Base-by-base conservation (phyloP, 345 rosid genomes). In the Combretum micranthum region DNA sequence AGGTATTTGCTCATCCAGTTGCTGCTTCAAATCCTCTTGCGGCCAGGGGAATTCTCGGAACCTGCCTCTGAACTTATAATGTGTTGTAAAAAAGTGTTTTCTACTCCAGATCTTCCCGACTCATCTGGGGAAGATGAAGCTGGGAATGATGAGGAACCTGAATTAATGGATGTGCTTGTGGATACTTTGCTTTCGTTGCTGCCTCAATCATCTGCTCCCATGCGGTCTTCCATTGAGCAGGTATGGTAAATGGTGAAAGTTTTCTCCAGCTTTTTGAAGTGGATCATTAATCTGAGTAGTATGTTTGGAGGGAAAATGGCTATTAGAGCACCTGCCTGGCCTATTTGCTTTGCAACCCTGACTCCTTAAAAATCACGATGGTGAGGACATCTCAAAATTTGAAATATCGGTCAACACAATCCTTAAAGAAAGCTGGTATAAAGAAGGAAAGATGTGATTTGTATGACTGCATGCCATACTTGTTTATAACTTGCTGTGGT, bases 221-320 rank as follows among this genome's bases (percentile, higher is more conserved):
- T 87, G 78, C 86, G 95, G 56, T 78, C 88, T 74, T 85, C 88
- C 53, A 80, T 87, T 59, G 96, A 94, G 73, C 92, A 90, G 90
- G 97, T 94, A 20, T 53, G 74, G 66, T 47, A 25, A 17, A 54
- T 51, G 16, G 22, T 39, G 46, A 32, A 19, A 45, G 47, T 21
- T 9, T 52, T 16, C 15, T 21, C n/a, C n/a, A n/a, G n/a, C n/a
- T n/a, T n/a, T n/a, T n/a, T n/a, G n/a, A n/a, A n/a, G n/a, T n/a
- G n/a, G n/a, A n/a, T n/a, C n/a, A n/a, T n/a, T n/a, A n/a, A n/a
- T n/a, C n/a, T n/a, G n/a, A n/a, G n/a, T n/a, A n/a, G n/a, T n/a
- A n/a, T n/a, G n/a, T n/a, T n/a, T n/a, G n/a, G n/a, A n/a, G n/a
- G n/a, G n/a, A n/a, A n/a, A n/a, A n/a, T n/a, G n/a, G n/a, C n/a